phyloP scores from a whole-genome alignment of 176 grass and related monocot genomes.

The Phyllostachys edulis region DNA sequence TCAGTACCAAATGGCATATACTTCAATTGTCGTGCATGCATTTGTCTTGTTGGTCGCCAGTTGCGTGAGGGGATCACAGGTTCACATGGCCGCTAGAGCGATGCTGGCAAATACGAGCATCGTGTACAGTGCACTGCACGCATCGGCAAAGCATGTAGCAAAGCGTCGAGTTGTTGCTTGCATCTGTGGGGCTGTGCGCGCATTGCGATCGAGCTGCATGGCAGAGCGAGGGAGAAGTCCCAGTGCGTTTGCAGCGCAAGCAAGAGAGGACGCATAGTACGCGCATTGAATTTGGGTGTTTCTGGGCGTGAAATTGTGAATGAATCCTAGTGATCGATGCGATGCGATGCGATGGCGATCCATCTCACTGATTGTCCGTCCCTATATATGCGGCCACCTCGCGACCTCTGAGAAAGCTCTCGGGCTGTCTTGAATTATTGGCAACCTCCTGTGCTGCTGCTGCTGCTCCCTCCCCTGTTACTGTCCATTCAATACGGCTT shows the following conservation, averaged over 20 bases:
- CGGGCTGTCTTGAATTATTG: slow-evolving; percentile 33
- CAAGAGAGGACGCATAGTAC: background rate
- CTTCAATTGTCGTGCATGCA: background rate
- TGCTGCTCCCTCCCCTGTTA: background rate
- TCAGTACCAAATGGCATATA: background rate
- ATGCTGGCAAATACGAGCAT: background rate
- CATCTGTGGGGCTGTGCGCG: no score
- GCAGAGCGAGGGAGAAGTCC: background rate
- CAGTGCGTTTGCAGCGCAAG: background rate
- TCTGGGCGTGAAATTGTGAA: background rate
- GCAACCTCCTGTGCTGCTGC: slow-evolving; percentile 15
- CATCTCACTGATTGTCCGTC: background rate
- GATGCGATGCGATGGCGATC: background rate
- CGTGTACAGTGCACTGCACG: background rate
- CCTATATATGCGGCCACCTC: background rate
- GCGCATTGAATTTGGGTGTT: background rate
- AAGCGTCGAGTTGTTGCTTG: background rate
- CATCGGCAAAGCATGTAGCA: background rate
- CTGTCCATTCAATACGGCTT: slow-evolving; percentile 23
- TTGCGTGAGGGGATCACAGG: background rate
- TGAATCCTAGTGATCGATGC: background rate
- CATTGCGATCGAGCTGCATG: no score
- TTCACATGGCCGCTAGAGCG: background rate
- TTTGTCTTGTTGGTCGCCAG: background rate
- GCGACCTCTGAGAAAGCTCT: background rate